Evolutionary conservation across 768 basidiomycete species (phyloP).

Genomic region (Calocybe gangraenosa): DNA sequence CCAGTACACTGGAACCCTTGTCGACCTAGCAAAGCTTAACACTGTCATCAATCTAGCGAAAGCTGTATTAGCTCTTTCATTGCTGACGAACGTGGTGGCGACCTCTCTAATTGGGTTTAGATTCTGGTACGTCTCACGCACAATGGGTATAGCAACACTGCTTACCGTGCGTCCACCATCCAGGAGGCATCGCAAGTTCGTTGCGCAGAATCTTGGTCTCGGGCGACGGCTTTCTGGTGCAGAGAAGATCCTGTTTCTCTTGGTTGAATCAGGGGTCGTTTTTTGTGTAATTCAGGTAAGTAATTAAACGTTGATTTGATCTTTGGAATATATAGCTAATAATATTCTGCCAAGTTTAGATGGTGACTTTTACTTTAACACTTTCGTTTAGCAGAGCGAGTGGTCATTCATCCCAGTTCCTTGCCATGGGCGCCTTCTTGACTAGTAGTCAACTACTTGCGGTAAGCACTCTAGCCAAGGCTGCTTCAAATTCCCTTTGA

Average conservation of each 20-base stretch:
- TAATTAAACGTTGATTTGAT: too few relatives aligned
- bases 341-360: too few relatives aligned
- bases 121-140: neutral
- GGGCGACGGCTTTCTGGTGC: neutral
- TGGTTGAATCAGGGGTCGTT: neutral
- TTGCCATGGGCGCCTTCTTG: too few relatives aligned
- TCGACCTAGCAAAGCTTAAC: neutral
- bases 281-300: neutral
- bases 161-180: neutral
- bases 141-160: neutral
- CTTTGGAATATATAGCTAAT: too few relatives aligned
- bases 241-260: neutral
- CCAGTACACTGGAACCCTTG: neutral
- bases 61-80: neutral
- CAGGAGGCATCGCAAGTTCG: neutral
- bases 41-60: neutral
- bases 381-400: too few relatives aligned
- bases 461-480: too few relatives aligned
- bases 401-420: too few relatives aligned
- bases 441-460: too few relatives aligned
- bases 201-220: neutral
- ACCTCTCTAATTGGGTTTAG: constrained; percentile 3
- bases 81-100: neutral
- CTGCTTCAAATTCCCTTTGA: too few relatives aligned
- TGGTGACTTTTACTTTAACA: too few relatives aligned